phyloP scores from a whole-genome alignment of 139 green algal species.

The Chlamydomonas sphaeroides region DNA sequence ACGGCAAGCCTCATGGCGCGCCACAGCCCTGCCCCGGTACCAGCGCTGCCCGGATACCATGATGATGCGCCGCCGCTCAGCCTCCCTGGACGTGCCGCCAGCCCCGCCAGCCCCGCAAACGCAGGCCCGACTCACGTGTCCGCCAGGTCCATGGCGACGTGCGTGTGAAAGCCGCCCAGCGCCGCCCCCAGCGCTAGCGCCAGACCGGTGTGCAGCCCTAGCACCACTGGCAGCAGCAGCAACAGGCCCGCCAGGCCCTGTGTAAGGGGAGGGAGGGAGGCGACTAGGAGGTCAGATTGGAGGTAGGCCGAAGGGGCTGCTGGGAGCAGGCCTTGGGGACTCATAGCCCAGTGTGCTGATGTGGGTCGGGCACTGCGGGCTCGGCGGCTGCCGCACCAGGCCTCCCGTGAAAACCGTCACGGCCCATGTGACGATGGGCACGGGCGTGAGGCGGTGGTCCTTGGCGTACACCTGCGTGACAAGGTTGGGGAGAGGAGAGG shows the following conservation, averaged over 20 bases:
- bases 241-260: background rate
- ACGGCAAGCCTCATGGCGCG: no score
- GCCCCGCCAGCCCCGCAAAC: no score
- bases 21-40: no score
- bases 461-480: background rate
- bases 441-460: background rate
- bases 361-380: background rate
- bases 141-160: no score
- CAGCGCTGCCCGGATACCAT: no score
- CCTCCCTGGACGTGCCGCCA: no score
- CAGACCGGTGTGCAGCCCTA: background rate
- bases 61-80: no score
- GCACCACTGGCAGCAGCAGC: constrained; percentile 7
- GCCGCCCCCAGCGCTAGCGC: constrained; percentile 3
- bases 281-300: background rate
- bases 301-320: no score
- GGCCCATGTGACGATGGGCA: constrained; percentile 9
- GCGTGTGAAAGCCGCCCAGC: constrained; percentile 23
- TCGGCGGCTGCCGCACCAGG: constrained; percentile 4
- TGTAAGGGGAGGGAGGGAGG: background rate
- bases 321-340: no score
- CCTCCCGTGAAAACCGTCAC: background rate
- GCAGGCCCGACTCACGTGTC: no score
- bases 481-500: background rate
- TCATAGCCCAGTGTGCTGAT: no score